Evolutionary conservation across 164 flowering plant species (phyloP), one percentile per base, ranked within the genome.

Genomic region (Aristolochia contorta): DNA sequence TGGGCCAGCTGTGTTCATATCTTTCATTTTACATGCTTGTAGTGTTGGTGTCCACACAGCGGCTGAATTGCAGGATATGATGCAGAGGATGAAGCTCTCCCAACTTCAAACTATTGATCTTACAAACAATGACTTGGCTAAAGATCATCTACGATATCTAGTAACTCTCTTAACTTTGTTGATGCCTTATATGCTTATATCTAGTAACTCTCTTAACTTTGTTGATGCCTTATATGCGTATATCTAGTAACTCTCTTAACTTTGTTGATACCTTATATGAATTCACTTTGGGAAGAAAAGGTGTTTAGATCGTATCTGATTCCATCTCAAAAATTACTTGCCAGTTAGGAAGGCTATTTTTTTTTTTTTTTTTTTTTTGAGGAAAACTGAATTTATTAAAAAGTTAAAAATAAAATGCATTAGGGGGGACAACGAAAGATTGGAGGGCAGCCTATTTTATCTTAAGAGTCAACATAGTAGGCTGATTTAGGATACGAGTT

Each of bases 111-210:
- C 99, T 33, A 59, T 67, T 53, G 75, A 94, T 74, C 82, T 88
- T 60, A 94, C 97, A 56, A 56, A 70, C 27, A 80, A 82, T 74
- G 99, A 85, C 78, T 74, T 94, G 79, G 97, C 84, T 52, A 94
- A 94, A 77, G 99, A 94, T 76, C 99, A 94, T 69, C 63, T 94
- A 50, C 83, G 95, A 9, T 87, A 91, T 78, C 73, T 94, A 89
- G 99, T 94, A 84, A 65, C 37, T 58, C 18, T 62, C 52, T 58
- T 59, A 20, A 33, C 43, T 37, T 37, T 37, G 9, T 37, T 7
- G 43, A 37, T 37, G 43, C 43, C 52, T 57, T 48, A 16, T 50
- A 22, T n/a, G 20, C 54, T 50, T n/a, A 9, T 87, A 91, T 78
- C 73, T 94, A 89, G 99, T 94, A 84, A 65, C 37, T 58, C 18